Base-by-base conservation (phyloP, 2,329 filamentous ascomycete species). In the Penicillium corylophilum region DNA sequence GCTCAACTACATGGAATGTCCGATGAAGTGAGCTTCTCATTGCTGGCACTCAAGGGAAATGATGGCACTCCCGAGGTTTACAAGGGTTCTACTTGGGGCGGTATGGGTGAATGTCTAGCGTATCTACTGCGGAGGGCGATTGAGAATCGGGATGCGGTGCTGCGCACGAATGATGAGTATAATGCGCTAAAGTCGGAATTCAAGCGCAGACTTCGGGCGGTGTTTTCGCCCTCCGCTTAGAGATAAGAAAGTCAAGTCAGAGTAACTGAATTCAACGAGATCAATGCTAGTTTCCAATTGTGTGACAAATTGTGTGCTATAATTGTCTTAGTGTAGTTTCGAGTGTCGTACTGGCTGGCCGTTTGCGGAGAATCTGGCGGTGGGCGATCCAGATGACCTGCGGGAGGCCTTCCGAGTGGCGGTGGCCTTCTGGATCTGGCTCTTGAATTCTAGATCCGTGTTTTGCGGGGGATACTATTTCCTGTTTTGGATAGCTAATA, bases 81-180 rank as follows among this genome's bases (percentile, higher is more conserved):
- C 62, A 84, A 84, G 69, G 79, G 77, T 56, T 77, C 79, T 44
- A 77, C 78, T 3, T 84, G 81, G 81, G 82, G 82, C 1, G 76
- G 70, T 3, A 76, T 82, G 66, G 73, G 71, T 3, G 89, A 96
- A 75, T 96, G 92, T 71, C 83, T 96, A 60, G 88, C 90, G 70
- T 95, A 87, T 69, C 71, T 87, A 40, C 65, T 83, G 31, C 66
- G 82, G 36, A 63, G 81, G 43, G 82, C 82, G n/a, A 77, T 77
- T 46, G 82, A 84, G 73, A 84, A 84, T 59, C 77, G 79, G 60
- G 81, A 84, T 71, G 81, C 81, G 4, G 78, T 80, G n/a, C 61
- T 70, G 10, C 62, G 82, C 35, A 83, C 81, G 0, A 70, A 66
- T 43, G 79, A 79, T 50, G 69, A 71, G 55, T 70, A 68, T 49